These are phyloP conservation scores for Przewalskia tangutica DNA, from an alignment of 257 asterid genomes.

Conservation along the genomic window DNA sequence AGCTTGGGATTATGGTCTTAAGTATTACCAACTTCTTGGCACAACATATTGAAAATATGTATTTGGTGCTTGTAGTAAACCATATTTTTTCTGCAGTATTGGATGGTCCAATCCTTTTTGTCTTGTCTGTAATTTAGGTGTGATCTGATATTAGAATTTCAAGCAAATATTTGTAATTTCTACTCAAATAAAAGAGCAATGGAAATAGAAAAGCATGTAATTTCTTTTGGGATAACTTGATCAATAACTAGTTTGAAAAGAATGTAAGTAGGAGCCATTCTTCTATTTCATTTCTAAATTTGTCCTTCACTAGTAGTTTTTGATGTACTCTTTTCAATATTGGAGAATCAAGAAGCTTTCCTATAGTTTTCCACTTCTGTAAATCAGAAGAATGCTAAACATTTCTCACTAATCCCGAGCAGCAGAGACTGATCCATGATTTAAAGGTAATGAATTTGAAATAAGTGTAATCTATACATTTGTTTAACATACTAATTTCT, in stretches of 20 bases:
- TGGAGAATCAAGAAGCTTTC: neutral
- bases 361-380: neutral
- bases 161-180: neutral
- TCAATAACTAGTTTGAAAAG: neutral
- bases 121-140: neutral
- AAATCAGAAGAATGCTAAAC: neutral
- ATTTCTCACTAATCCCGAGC: neutral
- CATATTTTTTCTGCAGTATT: neutral
- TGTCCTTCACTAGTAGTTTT: neutral
- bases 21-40: neutral
- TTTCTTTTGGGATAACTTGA: neutral
- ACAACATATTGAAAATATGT: neutral
- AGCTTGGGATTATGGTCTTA: neutral
- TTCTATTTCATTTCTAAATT: neutral
- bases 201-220: neutral
- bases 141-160: neutral
- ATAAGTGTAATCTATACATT: too few species aligned
- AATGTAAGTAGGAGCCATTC: neutral
- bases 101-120: neutral
- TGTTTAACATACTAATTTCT: too few species aligned
- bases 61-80: neutral
- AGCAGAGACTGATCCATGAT: too few species aligned
- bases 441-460: too few species aligned
- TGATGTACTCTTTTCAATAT: neutral
- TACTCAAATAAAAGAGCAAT: neutral